Evolutionary conservation across 2,329 filamentous ascomycete species (phyloP).

Genomic region (Beauveria scarabaeidicola): DNA sequence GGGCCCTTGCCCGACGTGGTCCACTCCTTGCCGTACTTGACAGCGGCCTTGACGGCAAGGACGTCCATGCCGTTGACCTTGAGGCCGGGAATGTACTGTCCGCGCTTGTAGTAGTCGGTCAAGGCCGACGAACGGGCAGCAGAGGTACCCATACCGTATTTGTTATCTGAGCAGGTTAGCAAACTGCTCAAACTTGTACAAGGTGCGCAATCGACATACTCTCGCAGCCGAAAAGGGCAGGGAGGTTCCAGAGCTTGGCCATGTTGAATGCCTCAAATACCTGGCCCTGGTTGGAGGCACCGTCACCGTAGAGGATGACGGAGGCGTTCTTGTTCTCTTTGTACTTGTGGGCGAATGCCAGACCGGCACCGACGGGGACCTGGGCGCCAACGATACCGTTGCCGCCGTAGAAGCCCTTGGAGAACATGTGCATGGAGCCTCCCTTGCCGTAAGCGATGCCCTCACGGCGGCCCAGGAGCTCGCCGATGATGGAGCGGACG

Average conservation of each 20-base stretch:
- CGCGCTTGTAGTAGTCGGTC: conserved; percentile 99
- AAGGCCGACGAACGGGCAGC: conserved; percentile 88
- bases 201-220: conserved; percentile 52
- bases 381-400: conserved; percentile 99
- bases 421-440: conserved; percentile 99
- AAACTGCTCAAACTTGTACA: conserved; percentile 10
- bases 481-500: conserved; percentile 88
- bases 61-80: conserved; percentile 99
- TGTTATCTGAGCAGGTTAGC: conserved; percentile 66
- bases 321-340: conserved; percentile 75
- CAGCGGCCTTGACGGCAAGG: conserved; percentile 92
- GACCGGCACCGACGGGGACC: conserved; percentile 91
- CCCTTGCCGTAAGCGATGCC: conserved; percentile 99
- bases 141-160: conserved; percentile 99
- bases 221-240: conserved; percentile 93
- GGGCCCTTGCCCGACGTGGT: conserved; percentile 77
- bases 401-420: conserved; percentile 94
- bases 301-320: conserved; percentile 91
- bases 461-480: conserved; percentile 87
- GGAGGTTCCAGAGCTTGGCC: conserved; percentile 98
- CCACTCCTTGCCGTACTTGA: conserved; percentile 88
- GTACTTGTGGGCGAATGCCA: conserved; percentile 97
- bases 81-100: conserved; percentile 97
- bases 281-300: conserved; percentile 97
- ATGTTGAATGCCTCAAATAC: conserved; percentile 99